A percentile compares a stretch with the other conserved stretches of the same genome.
These are phyloP conservation scores for Pythium apleroticum DNA, from an alignment of 352 stramenopile species.

Conservation along the genomic window DNA sequence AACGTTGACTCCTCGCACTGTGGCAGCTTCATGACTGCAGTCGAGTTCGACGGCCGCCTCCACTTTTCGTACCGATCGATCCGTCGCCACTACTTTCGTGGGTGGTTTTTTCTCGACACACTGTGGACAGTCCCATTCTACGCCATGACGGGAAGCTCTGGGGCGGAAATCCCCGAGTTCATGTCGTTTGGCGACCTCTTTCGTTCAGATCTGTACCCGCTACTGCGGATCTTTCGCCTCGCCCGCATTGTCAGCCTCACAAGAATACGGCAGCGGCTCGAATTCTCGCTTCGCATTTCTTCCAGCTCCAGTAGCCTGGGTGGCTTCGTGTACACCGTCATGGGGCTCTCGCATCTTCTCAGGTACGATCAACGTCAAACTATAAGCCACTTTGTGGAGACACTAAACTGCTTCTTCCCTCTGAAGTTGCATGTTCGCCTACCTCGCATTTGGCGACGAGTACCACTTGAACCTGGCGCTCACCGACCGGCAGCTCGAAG, in stretches of 20 bases:
- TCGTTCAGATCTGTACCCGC: conserved; percentile 42
- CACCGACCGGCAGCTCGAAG: conserved; percentile 40
- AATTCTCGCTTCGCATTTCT: conserved; percentile 75
- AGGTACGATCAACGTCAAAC: conserved; percentile 29
- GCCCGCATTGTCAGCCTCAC: conserved; percentile 53
- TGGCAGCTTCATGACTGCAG: conserved; percentile 67
- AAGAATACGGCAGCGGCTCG: conserved; percentile 57
- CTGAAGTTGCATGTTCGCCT: conserved; percentile 74
- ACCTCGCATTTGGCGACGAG: conserved; percentile 61
- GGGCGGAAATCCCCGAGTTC: conserved; percentile 22
- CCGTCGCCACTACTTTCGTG: conserved; percentile 43
- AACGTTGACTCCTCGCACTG: neutral
- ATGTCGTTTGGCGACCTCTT: conserved; percentile 26
- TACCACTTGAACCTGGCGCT: conserved; percentile 49
- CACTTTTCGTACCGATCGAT: conserved; percentile 66
- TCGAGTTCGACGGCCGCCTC: conserved; percentile 71
- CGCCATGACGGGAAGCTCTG: conserved; percentile 29
- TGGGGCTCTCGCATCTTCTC: conserved; percentile 81
- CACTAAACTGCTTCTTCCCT: too few species aligned
- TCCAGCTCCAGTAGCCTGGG: conserved; percentile 76
- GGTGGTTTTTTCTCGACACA: conserved; percentile 62
- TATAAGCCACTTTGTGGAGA: too few species aligned
- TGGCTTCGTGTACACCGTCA: conserved; percentile 69
- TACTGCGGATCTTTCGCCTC: conserved; percentile 49
- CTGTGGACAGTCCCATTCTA: conserved; percentile 76